Percentiles rank a stretch among this genome's conserved stretches.
Conservation (phyloP, 768 basidiomycete species). For the Lentinula sp. region DNA sequence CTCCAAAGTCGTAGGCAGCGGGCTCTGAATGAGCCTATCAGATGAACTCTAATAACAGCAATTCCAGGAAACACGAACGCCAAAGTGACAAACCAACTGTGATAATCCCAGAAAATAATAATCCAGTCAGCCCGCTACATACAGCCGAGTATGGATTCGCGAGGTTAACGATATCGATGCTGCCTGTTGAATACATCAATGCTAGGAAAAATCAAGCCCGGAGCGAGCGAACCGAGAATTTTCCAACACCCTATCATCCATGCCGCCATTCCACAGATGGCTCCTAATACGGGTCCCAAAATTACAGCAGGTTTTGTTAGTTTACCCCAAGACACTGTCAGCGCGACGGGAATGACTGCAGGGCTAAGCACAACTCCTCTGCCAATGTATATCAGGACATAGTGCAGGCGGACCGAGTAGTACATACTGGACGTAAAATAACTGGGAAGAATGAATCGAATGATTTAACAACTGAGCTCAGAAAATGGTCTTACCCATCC, state of each 20-base stretch:
- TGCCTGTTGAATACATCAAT: slow-evolving; percentile 15
- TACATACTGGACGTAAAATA: slow-evolving; percentile 42
- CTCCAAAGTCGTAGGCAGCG: slow-evolving; percentile 30
- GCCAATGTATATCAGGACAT: neutral
- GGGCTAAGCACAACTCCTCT: slow-evolving; percentile 46
- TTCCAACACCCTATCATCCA: slow-evolving; percentile 50
- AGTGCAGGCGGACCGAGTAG: neutral
- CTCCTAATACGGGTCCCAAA: slow-evolving; percentile 33
- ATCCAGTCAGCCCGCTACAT: slow-evolving; percentile 29
- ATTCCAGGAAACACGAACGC: slow-evolving; percentile 15
- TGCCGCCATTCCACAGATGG: slow-evolving; percentile 35
- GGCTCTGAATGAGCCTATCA: slow-evolving; percentile 16
- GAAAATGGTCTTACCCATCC: slow-evolving; percentile 31
- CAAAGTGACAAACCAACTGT: slow-evolving; percentile 27
- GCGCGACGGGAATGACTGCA: slow-evolving; percentile 42
- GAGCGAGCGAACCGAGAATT: slow-evolving; percentile 28
- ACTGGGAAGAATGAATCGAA: slow-evolving; percentile 4
- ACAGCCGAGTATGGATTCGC: slow-evolving; percentile 33
- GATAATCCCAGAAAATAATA: slow-evolving; percentile 30
- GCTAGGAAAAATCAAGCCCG: neutral
- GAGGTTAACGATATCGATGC: slow-evolving; percentile 27
- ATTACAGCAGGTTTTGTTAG: slow-evolving; percentile 33
- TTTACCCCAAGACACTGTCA: slow-evolving; percentile 42
- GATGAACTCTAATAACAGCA: neutral
- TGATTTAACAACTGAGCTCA: neutral